Evolutionary conservation across 768 basidiomycete genomes (phyloP).

Genomic region (Collybiopsis confluens): DNA sequence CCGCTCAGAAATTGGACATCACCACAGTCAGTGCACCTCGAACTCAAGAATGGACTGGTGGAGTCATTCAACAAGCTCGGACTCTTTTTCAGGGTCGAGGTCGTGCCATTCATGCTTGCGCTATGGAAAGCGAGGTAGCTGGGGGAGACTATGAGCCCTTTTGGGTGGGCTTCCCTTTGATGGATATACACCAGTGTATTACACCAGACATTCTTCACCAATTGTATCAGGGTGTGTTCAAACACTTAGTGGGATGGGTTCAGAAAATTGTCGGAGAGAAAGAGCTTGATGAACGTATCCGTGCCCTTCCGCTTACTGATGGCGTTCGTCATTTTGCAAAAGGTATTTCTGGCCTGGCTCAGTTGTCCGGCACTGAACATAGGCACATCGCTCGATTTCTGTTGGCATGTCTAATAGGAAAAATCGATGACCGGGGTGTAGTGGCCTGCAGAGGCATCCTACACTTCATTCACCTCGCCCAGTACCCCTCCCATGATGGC

Average conservation of each 20-base stretch:
- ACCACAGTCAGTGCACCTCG: too few relatives aligned
- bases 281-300: constrained; percentile 35
- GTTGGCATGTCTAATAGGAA: constrained; percentile 18
- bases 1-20: background rate
- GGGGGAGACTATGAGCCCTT: constrained; percentile 24
- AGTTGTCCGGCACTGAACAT: too few relatives aligned
- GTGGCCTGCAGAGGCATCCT: constrained; percentile 22
- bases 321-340: too few relatives aligned
- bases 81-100: too few relatives aligned
- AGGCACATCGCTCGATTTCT: too few relatives aligned
- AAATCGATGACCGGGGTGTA: background rate
- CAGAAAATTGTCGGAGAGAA: constrained; percentile 15
- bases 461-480: constrained; percentile 29
- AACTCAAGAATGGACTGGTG: too few relatives aligned
- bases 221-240: constrained; percentile 43
- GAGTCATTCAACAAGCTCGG: too few relatives aligned
- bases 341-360: too few relatives aligned
- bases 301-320: constrained; percentile 26
- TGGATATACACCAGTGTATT: constrained; percentile 35
- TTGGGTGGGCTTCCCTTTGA: constrained; percentile 36
- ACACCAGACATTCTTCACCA: constrained; percentile 48
- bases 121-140: background rate
- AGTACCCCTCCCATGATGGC: too few relatives aligned
- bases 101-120: too few relatives aligned
- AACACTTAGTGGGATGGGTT: constrained; percentile 36